Conservation (phyloP, 768 basidiomycete species). For the Amanita inopinata region DNA sequence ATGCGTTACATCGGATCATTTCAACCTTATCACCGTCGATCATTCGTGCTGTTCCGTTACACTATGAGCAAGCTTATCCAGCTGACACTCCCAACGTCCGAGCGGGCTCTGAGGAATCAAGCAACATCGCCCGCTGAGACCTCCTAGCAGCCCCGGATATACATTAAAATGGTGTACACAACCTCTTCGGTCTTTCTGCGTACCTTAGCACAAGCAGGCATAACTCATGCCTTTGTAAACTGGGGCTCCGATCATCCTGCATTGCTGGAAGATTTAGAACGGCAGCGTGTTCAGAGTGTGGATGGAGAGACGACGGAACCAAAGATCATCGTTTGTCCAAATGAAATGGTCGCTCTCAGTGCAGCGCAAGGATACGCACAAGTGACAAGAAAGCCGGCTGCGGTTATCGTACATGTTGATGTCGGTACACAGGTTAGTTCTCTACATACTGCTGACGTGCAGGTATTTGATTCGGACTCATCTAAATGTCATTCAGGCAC, state of each 20-base stretch:
- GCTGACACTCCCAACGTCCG: too few species aligned
- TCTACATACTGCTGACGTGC: not conserved
- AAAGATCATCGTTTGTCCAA: constrained; percentile 59
- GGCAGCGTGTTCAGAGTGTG: constrained; percentile 32
- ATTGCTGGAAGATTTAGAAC: constrained; percentile 56
- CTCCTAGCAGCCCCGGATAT: too few species aligned
- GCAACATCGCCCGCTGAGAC: too few species aligned
- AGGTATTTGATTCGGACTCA: not conserved
- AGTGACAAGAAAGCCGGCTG: constrained; percentile 55
- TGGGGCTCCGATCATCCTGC: constrained; percentile 75
- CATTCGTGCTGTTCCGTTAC: too few species aligned
- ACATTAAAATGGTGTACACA: constrained; percentile 44
- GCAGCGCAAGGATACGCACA: constrained; percentile 67
- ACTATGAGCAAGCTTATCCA: too few species aligned
- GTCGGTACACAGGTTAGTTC: constrained; percentile 54
- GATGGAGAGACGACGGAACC: constrained; percentile 28
- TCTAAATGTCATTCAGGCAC: constrained; percentile 28
- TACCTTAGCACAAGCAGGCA: constrained; percentile 42
- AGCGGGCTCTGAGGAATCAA: too few species aligned
- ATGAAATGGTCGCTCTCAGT: constrained; percentile 68
- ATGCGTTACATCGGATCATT: too few species aligned
- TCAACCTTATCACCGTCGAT: too few species aligned
- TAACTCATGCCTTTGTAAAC: constrained; percentile 64
- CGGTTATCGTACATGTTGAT: constrained; percentile 68
- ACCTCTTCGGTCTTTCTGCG: constrained; percentile 54